Evolutionary conservation across 2,329 filamentous ascomycete species (phyloP), one percentile per base, ranked within the genome.

Genomic region (Davidsoniella neocaledoniae): DNA sequence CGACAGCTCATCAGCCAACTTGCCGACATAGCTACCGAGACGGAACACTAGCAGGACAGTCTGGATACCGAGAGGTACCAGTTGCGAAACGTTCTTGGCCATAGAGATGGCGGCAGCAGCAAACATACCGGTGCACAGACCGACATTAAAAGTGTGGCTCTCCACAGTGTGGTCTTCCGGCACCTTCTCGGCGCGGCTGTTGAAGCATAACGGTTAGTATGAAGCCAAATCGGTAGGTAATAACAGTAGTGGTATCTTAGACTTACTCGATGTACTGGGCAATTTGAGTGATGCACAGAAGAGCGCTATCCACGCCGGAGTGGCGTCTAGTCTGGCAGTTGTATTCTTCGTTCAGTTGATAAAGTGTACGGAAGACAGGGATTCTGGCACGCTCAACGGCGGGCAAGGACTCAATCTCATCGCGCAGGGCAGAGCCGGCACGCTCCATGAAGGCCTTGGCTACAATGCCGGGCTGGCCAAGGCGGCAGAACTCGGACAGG

Each of bases 231-330:
- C 8, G 10, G 9, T 8, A 23, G 36, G 5, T 9, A 25, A 17
- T 17, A 8, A 14, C 14, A 21, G 36, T 25, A 14, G 9, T 14
- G 8, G 38, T n/a, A 37, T 16, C 5, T 21, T n/a, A 9, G 48
- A 68, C 74, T 58, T 66, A 81, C 72, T 81, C 77, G 54, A 84
- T 79, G 62, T 80, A 83, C 60, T 83, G 78, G 44, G 74, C 74
- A 49, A 83, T 61, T 61, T 84, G 80, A 48, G 77, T 68, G 54
- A 80, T 71, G 51, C 76, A 79, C 37, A 83, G 66, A 55, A 83
- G 64, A 14, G 73, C 77, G 56, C 76, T 79, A 59, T 83, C 79
- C 42, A 84, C 61, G 45, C 76, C 76, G 2, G 77, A 69, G 54
- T 77, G 71, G 62, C 77, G 81, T 54, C 67, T 55, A 25, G 62